A percentile compares a stretch with the other conserved stretches of the same genome.
Evolutionary conservation across 2,329 filamentous ascomycete species (phyloP).

Genomic region (Pseudopithomyces chartarum): DNA sequence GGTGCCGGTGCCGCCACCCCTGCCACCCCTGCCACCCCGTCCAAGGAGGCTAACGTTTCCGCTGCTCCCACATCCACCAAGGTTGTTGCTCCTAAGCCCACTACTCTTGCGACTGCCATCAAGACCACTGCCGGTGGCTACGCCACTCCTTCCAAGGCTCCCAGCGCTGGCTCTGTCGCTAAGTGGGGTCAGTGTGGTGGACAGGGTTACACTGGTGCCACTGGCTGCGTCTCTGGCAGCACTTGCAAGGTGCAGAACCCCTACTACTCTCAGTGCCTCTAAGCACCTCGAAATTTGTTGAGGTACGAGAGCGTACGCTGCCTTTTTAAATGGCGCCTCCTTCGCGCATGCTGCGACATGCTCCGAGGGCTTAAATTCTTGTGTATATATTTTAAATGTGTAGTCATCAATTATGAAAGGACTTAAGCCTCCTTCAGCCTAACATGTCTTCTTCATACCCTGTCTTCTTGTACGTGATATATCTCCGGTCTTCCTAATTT

Average conservation of each 20-base stretch:
- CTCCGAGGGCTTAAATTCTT: conserved; percentile 6
- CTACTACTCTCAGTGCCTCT: conserved; percentile 55
- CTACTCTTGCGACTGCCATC: conserved; percentile 15
- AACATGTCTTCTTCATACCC: too few species aligned
- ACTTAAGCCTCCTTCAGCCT: background rate
- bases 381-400: conserved; percentile 17
- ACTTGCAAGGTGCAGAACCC: conserved; percentile 49
- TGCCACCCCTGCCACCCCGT: conserved; percentile 13
- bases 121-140: conserved; percentile 8
- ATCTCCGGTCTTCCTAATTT: too few species aligned
- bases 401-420: conserved; percentile 1
- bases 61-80: conserved; percentile 4
- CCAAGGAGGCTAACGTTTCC: background rate
- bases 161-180: conserved; percentile 1
- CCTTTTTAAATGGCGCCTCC: background rate
- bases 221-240: conserved; percentile 45
- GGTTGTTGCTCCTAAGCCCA: conserved; percentile 16
- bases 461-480: too few species aligned
- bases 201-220: conserved; percentile 47
- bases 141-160: background rate
- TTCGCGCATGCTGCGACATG: conserved; percentile 1
- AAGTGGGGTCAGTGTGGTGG: conserved; percentile 54
- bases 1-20: conserved; percentile 17
- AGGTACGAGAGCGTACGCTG: background rate
- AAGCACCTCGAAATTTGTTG: conserved; percentile 4